Conservation (phyloP, 352 stramenopile genomes). For the Pythium utonaiense region DNA sequence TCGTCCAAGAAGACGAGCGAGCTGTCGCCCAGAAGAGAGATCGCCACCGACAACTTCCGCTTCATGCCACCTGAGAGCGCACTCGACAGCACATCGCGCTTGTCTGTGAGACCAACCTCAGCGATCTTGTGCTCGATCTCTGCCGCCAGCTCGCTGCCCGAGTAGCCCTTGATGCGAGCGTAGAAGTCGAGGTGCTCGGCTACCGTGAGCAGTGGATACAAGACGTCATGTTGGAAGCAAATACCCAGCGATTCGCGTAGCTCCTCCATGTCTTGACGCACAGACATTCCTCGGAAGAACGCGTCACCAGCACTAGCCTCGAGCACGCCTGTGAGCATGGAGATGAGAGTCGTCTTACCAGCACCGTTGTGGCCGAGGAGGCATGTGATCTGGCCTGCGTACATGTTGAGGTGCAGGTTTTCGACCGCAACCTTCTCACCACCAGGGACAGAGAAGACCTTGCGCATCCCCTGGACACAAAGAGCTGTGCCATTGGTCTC, state of each 20-base stretch:
- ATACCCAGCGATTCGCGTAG: constrained; percentile 51
- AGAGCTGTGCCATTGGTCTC: constrained; percentile 23
- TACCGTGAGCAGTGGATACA: constrained; percentile 56
- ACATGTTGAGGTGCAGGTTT: constrained; percentile 73
- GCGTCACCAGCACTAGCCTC: constrained; percentile 28
- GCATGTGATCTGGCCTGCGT: constrained; percentile 82
- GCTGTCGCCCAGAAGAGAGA: constrained; percentile 64
- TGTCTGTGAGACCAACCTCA: constrained; percentile 41
- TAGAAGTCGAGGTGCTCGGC: constrained; percentile 53
- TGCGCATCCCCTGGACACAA: constrained; percentile 34
- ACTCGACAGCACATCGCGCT: constrained; percentile 30
- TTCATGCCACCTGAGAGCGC: constrained; percentile 78
- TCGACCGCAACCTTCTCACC: constrained; percentile 71
- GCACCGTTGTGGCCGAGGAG: constrained; percentile 88
- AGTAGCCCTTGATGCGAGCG: constrained; percentile 34
- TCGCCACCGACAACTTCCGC: constrained; percentile 79
- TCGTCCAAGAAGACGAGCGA: constrained; percentile 25
- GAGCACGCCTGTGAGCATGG: constrained; percentile 75
- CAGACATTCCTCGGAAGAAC: constrained; percentile 26
- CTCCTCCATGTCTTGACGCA: constrained; percentile 50
- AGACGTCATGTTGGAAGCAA: constrained; percentile 66
- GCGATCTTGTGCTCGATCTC: constrained; percentile 27
- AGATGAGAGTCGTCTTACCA: constrained; percentile 83
- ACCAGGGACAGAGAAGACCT: constrained; percentile 50
- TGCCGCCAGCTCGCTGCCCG: constrained; percentile 10